These are phyloP conservation scores for Candida alai DNA, from an alignment of 805 yeast genomes.

Conservation along the genomic window DNA sequence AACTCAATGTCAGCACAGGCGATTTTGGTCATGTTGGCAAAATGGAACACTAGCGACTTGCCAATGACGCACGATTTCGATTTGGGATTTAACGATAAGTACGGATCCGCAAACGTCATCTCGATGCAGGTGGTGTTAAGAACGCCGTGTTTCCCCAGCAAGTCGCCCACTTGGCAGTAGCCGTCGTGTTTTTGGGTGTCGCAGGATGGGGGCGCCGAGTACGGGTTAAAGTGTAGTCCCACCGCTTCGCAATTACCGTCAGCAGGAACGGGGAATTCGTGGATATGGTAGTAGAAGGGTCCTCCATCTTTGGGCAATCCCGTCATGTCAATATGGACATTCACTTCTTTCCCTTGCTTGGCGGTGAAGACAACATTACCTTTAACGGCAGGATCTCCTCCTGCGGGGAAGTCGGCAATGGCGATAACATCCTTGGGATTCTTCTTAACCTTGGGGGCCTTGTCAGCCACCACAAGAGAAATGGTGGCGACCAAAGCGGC, in stretches of 20 bases:
- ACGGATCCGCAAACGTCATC: constrained; percentile 59
- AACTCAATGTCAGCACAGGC: constrained; percentile 59
- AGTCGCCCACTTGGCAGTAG: constrained; percentile 67
- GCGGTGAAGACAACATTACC: constrained; percentile 57
- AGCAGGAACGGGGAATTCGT: constrained; percentile 49
- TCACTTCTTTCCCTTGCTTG: constrained; percentile 54
- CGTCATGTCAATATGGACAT: constrained; percentile 67
- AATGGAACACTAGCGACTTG: constrained; percentile 53
- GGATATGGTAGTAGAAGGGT: constrained; percentile 68
- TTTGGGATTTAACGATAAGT: constrained; percentile 54
- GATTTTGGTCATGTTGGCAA: constrained; percentile 49
- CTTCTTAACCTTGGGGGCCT: constrained; percentile 49
- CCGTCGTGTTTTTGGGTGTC: constrained; percentile 49
- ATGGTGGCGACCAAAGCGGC: not conserved
- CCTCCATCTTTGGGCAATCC: constrained; percentile 67
- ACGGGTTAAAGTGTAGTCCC: constrained; percentile 64
- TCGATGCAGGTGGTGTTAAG: constrained; percentile 69
- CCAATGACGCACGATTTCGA: constrained; percentile 60
- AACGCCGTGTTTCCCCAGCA: constrained; percentile 74
- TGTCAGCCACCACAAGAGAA: constrained; percentile 5
- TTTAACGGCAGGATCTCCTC: constrained; percentile 34
- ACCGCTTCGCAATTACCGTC: constrained; percentile 50
- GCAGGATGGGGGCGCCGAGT: constrained; percentile 50
- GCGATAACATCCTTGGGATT: constrained; percentile 52
- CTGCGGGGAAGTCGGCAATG: constrained; percentile 53